These are phyloP conservation scores for Omphalea diandra DNA, from an alignment of 441 rosid genomes.

Conservation along the genomic window DNA sequence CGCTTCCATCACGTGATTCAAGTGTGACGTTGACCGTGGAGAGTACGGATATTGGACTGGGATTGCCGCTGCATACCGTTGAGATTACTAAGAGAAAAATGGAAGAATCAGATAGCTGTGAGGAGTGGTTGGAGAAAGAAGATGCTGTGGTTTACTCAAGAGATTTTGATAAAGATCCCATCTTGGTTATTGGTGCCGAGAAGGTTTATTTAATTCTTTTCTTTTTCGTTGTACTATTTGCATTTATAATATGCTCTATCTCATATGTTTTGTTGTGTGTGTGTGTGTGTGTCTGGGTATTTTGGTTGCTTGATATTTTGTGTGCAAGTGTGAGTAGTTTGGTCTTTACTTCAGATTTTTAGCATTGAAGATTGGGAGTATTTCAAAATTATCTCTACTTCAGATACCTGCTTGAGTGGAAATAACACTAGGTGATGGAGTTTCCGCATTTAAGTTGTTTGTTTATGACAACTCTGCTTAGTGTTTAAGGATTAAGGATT, in stretches of 20 bases:
- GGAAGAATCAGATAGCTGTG: constrained; percentile 44
- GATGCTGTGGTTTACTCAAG: constrained; percentile 59
- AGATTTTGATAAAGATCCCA: constrained; percentile 65
- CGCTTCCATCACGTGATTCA: constrained; percentile 13
- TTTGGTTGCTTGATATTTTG: background rate
- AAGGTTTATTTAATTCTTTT: constrained; percentile 41
- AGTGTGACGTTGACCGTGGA: background rate
- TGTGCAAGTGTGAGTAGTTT: background rate
- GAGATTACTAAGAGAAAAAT: constrained; percentile 11
- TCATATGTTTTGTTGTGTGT: background rate
- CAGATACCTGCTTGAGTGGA: too few relatives aligned
- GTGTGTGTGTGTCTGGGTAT: too few relatives aligned
- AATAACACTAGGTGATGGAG: too few relatives aligned
- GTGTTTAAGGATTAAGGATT: too few relatives aligned
- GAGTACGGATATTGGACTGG: constrained; percentile 17
- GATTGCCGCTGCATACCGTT: constrained; percentile 11
- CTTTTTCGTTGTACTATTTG: background rate
- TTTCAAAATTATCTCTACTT: background rate
- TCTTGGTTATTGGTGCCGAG: constrained; percentile 50
- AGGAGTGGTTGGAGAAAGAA: constrained; percentile 75
- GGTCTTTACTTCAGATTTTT: background rate
- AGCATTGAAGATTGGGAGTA: background rate
- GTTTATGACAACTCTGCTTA: too few relatives aligned
- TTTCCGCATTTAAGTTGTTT: too few relatives aligned
- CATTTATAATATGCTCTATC: background rate